Conservation (phyloP, 495 filamentous ascomycete species). For the Hamigera avellanea region DNA sequence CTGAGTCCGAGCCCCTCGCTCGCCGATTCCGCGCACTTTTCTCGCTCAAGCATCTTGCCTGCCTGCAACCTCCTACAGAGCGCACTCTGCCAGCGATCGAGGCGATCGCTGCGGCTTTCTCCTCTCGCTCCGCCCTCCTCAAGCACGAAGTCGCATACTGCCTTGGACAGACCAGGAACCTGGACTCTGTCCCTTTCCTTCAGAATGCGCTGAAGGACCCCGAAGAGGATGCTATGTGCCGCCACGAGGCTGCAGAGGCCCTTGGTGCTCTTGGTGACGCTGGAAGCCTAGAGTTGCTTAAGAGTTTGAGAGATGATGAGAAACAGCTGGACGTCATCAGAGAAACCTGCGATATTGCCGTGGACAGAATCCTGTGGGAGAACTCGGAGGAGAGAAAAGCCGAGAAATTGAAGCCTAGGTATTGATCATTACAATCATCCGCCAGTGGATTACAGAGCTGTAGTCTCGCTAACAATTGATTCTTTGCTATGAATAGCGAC, state of each 20-base stretch:
- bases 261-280: conserved; percentile 75
- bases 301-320: conserved; percentile 54
- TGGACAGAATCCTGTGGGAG: conserved; percentile 90
- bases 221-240: conserved; percentile 82
- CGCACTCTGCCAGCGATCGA: conserved; percentile 68
- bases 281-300: conserved; percentile 59
- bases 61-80: conserved; percentile 46
- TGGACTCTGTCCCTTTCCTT: conserved; percentile 60
- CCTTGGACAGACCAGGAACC: conserved; percentile 77
- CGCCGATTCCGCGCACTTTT: conserved; percentile 94
- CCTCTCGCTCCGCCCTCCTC: conserved; percentile 71
- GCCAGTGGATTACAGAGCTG: neutral
- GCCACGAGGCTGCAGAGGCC: conserved; percentile 94
- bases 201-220: conserved; percentile 65
- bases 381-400: conserved; percentile 55
- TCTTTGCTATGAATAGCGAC: conserved; percentile 43
- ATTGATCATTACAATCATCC: no score
- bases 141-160: conserved; percentile 98
- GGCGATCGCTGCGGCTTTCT: conserved; percentile 82
- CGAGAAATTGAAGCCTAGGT: conserved; percentile 75
- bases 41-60: conserved; percentile 88
- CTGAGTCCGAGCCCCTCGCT: conserved; percentile 70
- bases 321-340: conserved; percentile 68
- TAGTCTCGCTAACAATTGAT: conserved; percentile 4
- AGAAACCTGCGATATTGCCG: conserved; percentile 95